Evolutionary conservation across 2,329 filamentous ascomycete species (phyloP).

Genomic region (Pseudocercospora cruenta): DNA sequence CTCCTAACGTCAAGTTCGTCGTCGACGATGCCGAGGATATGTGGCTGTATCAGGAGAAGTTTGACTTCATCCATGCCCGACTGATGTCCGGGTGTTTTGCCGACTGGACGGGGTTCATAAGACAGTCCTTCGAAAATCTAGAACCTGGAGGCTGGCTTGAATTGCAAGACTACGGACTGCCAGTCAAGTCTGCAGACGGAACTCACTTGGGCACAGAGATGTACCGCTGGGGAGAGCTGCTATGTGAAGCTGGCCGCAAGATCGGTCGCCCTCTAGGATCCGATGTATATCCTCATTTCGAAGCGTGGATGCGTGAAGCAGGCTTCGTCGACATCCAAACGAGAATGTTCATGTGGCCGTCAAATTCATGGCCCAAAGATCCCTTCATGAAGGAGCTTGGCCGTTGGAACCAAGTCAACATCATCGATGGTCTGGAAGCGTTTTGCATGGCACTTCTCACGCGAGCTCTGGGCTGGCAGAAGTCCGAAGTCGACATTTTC

Average conservation of each 20-base stretch:
- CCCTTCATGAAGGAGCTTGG: slow-evolving; percentile 56
- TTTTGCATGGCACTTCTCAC: slow-evolving; percentile 49
- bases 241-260: slow-evolving; percentile 43
- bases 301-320: slow-evolving; percentile 43
- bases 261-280: slow-evolving; percentile 48
- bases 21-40: slow-evolving; percentile 65
- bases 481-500: slow-evolving; percentile 50
- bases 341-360: slow-evolving; percentile 46
- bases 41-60: slow-evolving; percentile 59
- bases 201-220: slow-evolving; percentile 40
- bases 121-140: slow-evolving; percentile 55
- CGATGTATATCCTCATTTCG: slow-evolving; percentile 45
- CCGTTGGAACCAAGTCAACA: slow-evolving; percentile 48
- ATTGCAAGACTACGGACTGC: slow-evolving; percentile 53
- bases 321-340: slow-evolving; percentile 51
- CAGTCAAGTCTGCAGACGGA: slow-evolving; percentile 44
- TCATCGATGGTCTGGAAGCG: slow-evolving; percentile 47
- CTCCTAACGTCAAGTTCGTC: slow-evolving; percentile 64
- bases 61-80: slow-evolving; percentile 61
- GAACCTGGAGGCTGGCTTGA: slow-evolving; percentile 57
- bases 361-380: slow-evolving; percentile 53
- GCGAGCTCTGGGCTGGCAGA: slow-evolving; percentile 46
- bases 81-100: slow-evolving; percentile 56
- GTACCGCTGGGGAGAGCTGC: slow-evolving; percentile 40
- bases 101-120: slow-evolving; percentile 57